A percentile compares a stretch with the other conserved stretches of the same genome.
Conservation (phyloP, 257 asterid species). For the Nicotiana benthamiana region DNA sequence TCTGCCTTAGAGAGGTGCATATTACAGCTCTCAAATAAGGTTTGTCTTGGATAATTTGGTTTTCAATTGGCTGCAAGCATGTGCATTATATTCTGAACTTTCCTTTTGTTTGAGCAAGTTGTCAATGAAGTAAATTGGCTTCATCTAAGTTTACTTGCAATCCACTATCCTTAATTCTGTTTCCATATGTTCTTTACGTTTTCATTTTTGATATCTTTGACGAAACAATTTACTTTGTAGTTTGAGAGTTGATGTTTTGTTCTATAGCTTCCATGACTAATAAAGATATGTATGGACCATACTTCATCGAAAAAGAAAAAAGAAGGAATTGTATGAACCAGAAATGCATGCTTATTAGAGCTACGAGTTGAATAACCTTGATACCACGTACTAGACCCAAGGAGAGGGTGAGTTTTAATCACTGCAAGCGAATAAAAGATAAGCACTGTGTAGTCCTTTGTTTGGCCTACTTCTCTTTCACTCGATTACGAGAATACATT, state of each 20-base stretch:
- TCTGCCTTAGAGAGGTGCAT: slow-evolving; percentile 39
- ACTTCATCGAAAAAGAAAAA: too few species aligned
- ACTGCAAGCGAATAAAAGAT: background rate
- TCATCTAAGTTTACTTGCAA: slow-evolving; percentile 1
- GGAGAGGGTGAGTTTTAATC: background rate
- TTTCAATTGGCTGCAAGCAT: background rate
- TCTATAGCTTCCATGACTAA: background rate
- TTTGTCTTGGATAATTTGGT: slow-evolving; percentile 12
- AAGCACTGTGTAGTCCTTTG: background rate
- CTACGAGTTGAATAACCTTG: background rate
- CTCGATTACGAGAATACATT: background rate
- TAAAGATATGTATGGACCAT: background rate
- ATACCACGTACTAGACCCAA: background rate
- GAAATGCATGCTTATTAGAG: background rate
- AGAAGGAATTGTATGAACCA: background rate
- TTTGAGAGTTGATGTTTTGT: background rate
- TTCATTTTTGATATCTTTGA: background rate
- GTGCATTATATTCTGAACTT: slow-evolving; percentile 2
- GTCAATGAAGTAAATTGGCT: background rate
- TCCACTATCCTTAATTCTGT: background rate
- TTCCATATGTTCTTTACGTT: background rate
- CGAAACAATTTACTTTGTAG: background rate
- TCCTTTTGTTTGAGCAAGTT: background rate
- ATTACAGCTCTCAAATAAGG: slow-evolving; percentile 33
- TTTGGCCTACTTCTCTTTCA: background rate